phyloP scores from a whole-genome alignment of 2,329 filamentous ascomycete species.

The Harringtonia lauricola region DNA sequence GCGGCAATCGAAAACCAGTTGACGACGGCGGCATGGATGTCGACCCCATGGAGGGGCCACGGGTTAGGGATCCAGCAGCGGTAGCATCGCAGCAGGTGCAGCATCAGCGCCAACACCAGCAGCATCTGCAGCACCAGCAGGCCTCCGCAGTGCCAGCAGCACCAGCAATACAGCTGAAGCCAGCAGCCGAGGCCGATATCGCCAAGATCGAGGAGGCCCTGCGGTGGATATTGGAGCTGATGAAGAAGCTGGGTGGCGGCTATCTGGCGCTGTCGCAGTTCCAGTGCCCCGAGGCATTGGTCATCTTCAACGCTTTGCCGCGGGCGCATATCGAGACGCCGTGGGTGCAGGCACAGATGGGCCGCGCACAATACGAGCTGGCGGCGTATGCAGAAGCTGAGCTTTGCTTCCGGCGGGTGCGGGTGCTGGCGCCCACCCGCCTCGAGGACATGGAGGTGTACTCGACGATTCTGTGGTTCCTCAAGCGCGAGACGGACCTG shows the following conservation, averaged over 20 bases:
- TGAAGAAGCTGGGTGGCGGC: slow-evolving; percentile 70
- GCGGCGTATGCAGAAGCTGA: slow-evolving; percentile 79
- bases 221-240: slow-evolving; percentile 65
- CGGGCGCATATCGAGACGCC: slow-evolving; percentile 75
- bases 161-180: not conserved
- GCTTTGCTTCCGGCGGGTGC: slow-evolving; percentile 70
- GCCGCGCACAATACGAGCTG: slow-evolving; percentile 84
- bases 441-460: slow-evolving; percentile 97
- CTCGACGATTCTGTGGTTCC: slow-evolving; percentile 96
- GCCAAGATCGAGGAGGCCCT: slow-evolving; percentile 65
- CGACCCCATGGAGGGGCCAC: slow-evolving; percentile 49
- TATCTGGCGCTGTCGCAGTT: slow-evolving; percentile 73
- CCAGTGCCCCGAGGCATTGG: slow-evolving; percentile 65
- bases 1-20: slow-evolving; percentile 72
- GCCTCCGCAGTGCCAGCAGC: not conserved
- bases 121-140: slow-evolving; percentile 2
- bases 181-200: slow-evolving; percentile 35
- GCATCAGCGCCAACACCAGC: slow-evolving; percentile 3
- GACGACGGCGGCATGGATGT: slow-evolving; percentile 58
- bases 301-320: slow-evolving; percentile 61
- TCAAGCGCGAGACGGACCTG: slow-evolving; percentile 84
- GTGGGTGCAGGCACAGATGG: slow-evolving; percentile 86
- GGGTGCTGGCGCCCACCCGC: slow-evolving; percentile 68
- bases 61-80: slow-evolving; percentile 7
- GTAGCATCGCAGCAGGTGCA: not conserved